phyloP scores from a whole-genome alignment of 192 early-diverging fungal species.

The Allomyces arbusculus region DNA sequence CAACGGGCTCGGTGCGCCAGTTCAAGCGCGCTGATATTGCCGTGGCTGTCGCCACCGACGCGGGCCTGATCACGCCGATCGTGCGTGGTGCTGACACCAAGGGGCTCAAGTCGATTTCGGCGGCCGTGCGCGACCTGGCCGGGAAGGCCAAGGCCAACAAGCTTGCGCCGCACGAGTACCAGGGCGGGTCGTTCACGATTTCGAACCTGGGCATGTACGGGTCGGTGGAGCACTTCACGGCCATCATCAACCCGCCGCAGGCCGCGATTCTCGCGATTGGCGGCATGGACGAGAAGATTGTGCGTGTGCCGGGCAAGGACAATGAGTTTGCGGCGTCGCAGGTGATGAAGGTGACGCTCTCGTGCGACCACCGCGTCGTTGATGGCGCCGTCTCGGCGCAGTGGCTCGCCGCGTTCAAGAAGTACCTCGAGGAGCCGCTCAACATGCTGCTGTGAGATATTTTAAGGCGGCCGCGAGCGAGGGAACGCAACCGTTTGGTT shows the following conservation, averaged over 20 bases:
- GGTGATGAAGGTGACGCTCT: slow-evolving; percentile 70
- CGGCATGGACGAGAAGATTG: slow-evolving; percentile 47
- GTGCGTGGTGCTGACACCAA: slow-evolving; percentile 58
- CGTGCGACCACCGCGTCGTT: slow-evolving; percentile 83
- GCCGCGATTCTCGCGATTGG: slow-evolving; percentile 85
- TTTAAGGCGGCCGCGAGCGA: no score
- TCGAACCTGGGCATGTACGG: slow-evolving; percentile 98
- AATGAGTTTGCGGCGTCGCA: slow-evolving; percentile 48
- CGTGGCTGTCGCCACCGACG: slow-evolving; percentile 83
- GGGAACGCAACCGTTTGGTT: no score
- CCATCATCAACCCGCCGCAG: slow-evolving; percentile 95
- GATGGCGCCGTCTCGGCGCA: slow-evolving; percentile 84
- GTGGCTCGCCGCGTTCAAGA: slow-evolving; percentile 75
- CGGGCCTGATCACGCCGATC: slow-evolving; percentile 92
- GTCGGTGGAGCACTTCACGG: slow-evolving; percentile 69
- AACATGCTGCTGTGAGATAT: slow-evolving; percentile 64
- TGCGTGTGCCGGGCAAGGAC: slow-evolving; percentile 36
- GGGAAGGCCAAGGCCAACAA: slow-evolving; percentile 64
- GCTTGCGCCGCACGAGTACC: slow-evolving; percentile 87
- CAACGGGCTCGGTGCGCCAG: slow-evolving; percentile 71
- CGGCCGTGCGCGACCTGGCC: slow-evolving; percentile 68
- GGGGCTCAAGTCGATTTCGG: slow-evolving; percentile 70
- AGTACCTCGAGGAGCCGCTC: slow-evolving; percentile 84
- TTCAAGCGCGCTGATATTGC: slow-evolving; percentile 69
- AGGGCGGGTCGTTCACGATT: slow-evolving; percentile 94